Evolutionary conservation across 148 eudicot species (phyloP).

Genomic region (Bassia scoparia): DNA sequence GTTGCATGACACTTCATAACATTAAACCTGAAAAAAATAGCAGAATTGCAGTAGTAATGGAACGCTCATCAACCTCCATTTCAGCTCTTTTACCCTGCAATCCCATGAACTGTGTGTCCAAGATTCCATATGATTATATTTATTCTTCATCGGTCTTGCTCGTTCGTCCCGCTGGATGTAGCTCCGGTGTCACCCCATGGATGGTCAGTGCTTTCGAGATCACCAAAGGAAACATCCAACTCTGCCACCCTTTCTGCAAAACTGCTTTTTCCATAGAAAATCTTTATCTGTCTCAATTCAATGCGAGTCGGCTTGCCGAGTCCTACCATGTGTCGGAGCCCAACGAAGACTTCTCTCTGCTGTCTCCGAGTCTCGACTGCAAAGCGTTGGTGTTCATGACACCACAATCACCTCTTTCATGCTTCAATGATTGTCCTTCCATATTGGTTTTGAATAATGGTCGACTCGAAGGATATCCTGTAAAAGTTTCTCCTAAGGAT

Average conservation of each 20-base stretch:
- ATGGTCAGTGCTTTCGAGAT: not conserved
- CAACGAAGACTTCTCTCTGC: not conserved
- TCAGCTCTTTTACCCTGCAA: not conserved
- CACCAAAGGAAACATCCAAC: not conserved
- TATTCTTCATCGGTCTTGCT: not conserved
- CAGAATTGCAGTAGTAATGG: too few species aligned
- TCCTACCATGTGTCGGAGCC: not conserved
- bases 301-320: not conserved
- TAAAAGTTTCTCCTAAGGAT: too few species aligned
- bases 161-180: not conserved
- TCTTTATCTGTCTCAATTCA: not conserved
- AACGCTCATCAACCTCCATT: constrained; percentile 3
- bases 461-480: not conserved
- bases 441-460: not conserved
- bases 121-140: not conserved
- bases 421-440: not conserved
- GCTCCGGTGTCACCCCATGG: not conserved
- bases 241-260: not conserved
- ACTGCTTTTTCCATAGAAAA: not conserved
- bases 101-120: too few species aligned
- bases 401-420: not conserved
- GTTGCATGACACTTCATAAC: too few species aligned
- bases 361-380: not conserved
- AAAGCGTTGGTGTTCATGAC: not conserved
- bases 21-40: too few species aligned